Percentiles rank a stretch among this genome's conserved stretches.
These are phyloP conservation scores for Barnettozyma sp. DNA, from an alignment of 805 yeast species.

Conservation along the genomic window DNA sequence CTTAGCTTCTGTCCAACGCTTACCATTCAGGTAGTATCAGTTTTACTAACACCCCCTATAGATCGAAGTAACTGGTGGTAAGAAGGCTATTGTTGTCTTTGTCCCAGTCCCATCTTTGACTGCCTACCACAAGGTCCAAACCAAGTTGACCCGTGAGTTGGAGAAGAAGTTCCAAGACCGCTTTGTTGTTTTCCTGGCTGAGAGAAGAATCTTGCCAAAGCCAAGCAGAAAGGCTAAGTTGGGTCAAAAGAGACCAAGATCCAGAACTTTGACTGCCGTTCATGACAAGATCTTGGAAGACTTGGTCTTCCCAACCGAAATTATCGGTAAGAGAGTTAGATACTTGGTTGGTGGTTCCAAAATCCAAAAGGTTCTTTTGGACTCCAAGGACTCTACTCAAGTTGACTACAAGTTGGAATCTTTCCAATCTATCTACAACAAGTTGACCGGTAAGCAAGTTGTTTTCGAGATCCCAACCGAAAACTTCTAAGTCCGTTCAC, in stretches of 20 bases:
- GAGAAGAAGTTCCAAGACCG: conserved; percentile 99
- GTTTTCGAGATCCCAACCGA: conserved; percentile 86
- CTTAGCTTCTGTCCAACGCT: conserved; percentile 1
- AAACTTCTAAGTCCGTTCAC: conserved; percentile 35
- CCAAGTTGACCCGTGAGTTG: conserved; percentile 96
- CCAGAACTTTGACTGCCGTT: conserved; percentile 97
- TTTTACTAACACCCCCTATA: conserved; percentile 24
- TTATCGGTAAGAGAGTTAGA: conserved; percentile 98
- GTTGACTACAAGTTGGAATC: conserved; percentile 99
- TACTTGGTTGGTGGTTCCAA: conserved; percentile 98
- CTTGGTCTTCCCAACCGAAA: conserved; percentile 99
- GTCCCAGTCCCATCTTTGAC: conserved; percentile 94
- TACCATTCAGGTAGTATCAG: not conserved
- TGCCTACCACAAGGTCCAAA: conserved; percentile 95
- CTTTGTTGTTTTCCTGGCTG: conserved; percentile 98
- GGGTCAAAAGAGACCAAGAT: conserved; percentile 98
- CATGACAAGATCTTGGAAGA: conserved; percentile 99
- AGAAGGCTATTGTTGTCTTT: conserved; percentile 96
- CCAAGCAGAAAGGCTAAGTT: conserved; percentile 94
- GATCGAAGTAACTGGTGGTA: conserved; percentile 96
- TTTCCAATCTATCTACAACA: conserved; percentile 96
- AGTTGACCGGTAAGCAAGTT: conserved; percentile 99
- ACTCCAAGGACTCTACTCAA: conserved; percentile 94
- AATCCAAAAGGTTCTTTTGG: conserved; percentile 95
- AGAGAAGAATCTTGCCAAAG: conserved; percentile 98